Conservation (phyloP, 1,139 yeast genomes). For the Tardiomyces blankii region DNA sequence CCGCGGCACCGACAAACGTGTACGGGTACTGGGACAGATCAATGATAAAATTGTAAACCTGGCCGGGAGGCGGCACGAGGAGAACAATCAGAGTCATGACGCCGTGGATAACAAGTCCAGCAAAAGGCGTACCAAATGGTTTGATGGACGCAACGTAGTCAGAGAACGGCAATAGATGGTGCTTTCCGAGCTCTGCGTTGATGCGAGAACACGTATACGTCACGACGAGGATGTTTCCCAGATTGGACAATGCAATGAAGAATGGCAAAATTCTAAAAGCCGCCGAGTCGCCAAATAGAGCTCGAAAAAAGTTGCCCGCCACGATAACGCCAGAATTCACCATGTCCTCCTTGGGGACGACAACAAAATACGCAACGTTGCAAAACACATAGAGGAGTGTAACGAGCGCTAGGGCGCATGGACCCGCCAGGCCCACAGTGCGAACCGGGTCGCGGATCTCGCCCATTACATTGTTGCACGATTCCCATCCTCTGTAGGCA, state of each 20-base stretch:
- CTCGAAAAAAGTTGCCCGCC: constrained; percentile 65
- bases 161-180: constrained; percentile 63
- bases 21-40: constrained; percentile 68
- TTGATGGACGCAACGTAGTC: constrained; percentile 36
- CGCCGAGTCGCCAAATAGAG: constrained; percentile 50
- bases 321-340: constrained; percentile 56
- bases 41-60: constrained; percentile 63
- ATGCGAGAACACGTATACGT: constrained; percentile 67
- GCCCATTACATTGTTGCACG: constrained; percentile 61
- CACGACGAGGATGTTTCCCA: constrained; percentile 71
- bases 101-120: constrained; percentile 43
- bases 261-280: constrained; percentile 53
- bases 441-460: constrained; percentile 62
- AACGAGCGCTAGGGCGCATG: constrained; percentile 49
- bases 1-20: constrained; percentile 54
- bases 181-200: constrained; percentile 63
- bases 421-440: constrained; percentile 61
- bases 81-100: constrained; percentile 40
- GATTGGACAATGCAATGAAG: constrained; percentile 57
- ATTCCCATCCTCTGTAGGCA: constrained; percentile 58
- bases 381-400: constrained; percentile 57
- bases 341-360: constrained; percentile 59
- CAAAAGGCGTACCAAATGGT: constrained; percentile 44
- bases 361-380: constrained; percentile 61
- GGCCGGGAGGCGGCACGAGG: constrained; percentile 62